These are phyloP conservation scores for Cercophora scortea DNA, from an alignment of 495 filamentous ascomycete species.

Conservation along the genomic window DNA sequence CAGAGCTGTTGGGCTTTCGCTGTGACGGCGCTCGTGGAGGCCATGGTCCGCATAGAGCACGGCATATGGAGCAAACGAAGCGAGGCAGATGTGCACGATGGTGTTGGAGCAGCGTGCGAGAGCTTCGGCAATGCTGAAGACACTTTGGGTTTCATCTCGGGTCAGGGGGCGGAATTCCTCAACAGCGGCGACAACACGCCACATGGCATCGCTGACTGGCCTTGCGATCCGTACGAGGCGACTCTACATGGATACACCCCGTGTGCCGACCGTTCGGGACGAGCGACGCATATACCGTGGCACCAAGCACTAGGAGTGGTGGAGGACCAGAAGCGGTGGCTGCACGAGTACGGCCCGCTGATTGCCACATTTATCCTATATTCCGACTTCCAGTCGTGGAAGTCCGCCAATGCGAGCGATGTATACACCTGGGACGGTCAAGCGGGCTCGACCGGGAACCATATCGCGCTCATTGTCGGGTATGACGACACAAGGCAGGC, in stretches of 20 bases:
- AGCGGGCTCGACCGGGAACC: constrained; percentile 4
- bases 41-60: constrained; percentile 16
- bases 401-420: background rate
- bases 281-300: constrained; percentile 7
- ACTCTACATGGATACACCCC: background rate
- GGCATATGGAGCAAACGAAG: constrained; percentile 13
- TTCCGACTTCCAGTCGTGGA: constrained; percentile 7
- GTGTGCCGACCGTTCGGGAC: constrained; percentile 7
- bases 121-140: constrained; percentile 10
- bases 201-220: constrained; percentile 10
- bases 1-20: constrained; percentile 17
- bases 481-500: constrained; percentile 12
- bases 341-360: constrained; percentile 14
- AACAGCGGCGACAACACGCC: background rate
- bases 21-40: constrained; percentile 10
- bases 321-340: constrained; percentile 16
- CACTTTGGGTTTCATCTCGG: constrained; percentile 7
- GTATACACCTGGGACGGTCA: constrained; percentile 7
- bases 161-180: background rate
- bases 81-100: constrained; percentile 15
- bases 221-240: constrained; percentile 13
- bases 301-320: constrained; percentile 7
- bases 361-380: constrained; percentile 12
- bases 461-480: constrained; percentile 12
- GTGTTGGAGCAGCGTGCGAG: constrained; percentile 9